Evolutionary conservation across 169 alveolate species (phyloP).

Genomic region (Amoebophrya sp.): DNA sequence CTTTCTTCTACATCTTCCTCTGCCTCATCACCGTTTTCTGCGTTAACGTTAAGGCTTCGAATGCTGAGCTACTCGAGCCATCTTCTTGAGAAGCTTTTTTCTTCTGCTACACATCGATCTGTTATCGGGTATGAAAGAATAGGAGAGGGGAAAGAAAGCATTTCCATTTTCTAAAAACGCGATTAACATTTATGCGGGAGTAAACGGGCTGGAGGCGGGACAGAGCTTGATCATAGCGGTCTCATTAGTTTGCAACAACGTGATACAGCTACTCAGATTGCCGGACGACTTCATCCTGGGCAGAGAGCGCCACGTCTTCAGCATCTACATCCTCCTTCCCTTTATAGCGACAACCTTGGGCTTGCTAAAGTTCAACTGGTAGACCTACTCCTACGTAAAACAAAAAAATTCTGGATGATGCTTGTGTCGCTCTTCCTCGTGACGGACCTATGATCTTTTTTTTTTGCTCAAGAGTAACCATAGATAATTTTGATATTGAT

Average conservation of each 20-base stretch:
- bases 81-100: no score
- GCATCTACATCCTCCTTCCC: not conserved
- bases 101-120: no score
- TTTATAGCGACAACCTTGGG: not conserved
- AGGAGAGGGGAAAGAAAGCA: no score
- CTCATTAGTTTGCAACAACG: conserved; percentile 69
- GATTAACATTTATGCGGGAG: conserved; percentile 56
- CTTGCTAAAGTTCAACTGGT: not conserved
- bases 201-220: conserved; percentile 88
- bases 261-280: conserved; percentile 55
- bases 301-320: not conserved
- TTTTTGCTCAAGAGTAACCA: conserved; percentile 32
- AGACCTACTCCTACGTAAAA: not conserved
- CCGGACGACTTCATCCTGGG: not conserved
- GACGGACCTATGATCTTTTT: conserved; percentile 55
- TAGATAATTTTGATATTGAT: not conserved
- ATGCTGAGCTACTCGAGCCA: no score
- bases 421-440: conserved; percentile 70
- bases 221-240: conserved; percentile 75
- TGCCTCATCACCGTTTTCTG: not conserved
- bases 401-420: conserved; percentile 62
- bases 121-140: no score
- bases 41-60: no score
- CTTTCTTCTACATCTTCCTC: not conserved
- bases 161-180: no score